A percentile compares a stretch with the other conserved stretches of the same genome.
These are phyloP conservation scores for Clitopilus passeckerianus DNA, from an alignment of 768 basidiomycete genomes.

Conservation along the genomic window DNA sequence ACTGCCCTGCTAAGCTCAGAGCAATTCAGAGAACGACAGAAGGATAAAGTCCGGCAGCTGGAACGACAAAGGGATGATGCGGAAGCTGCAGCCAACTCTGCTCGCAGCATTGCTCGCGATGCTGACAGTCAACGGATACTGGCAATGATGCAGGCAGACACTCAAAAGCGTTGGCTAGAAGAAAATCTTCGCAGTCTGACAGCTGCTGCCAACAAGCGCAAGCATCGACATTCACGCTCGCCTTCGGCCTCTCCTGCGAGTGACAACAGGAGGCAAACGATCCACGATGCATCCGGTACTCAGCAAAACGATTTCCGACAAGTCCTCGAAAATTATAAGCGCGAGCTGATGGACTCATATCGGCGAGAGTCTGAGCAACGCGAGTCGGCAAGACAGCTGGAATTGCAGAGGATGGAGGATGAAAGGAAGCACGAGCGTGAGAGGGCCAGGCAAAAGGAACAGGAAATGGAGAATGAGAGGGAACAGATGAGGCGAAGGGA, in stretches of 20 bases:
- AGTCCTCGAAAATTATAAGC: slow-evolving; percentile 4
- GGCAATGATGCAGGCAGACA: slow-evolving; percentile 52
- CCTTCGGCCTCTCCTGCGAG: not conserved
- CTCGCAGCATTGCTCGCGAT: slow-evolving; percentile 49
- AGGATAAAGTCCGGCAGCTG: slow-evolving; percentile 16
- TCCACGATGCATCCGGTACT: not conserved
- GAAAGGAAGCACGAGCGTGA: slow-evolving; percentile 6
- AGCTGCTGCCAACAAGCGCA: not conserved
- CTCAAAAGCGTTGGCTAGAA: slow-evolving; percentile 35
- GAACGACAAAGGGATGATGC: slow-evolving; percentile 27
- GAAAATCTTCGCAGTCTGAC: slow-evolving; percentile 37
- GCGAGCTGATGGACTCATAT: slow-evolving; percentile 4
- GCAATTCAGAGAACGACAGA: slow-evolving; percentile 16
- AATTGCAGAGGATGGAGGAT: slow-evolving; percentile 5
- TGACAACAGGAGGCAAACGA: not conserved
- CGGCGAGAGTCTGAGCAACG: slow-evolving; percentile 7
- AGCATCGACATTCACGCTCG: not conserved
- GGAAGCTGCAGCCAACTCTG: slow-evolving; percentile 26
- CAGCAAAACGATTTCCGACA: slow-evolving; percentile 5
- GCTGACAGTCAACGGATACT: slow-evolving; percentile 46
- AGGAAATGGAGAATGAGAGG: slow-evolving; percentile 2
- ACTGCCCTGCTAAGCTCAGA: not conserved
- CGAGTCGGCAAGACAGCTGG: slow-evolving; percentile 5
- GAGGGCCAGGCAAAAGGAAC: slow-evolving; percentile 13
- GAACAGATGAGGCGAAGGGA: not conserved